Evolutionary conservation across 2,329 filamentous ascomycete species (phyloP), one percentile per base, ranked within the genome.

Genomic region (Curvularia hawaiiensis): DNA sequence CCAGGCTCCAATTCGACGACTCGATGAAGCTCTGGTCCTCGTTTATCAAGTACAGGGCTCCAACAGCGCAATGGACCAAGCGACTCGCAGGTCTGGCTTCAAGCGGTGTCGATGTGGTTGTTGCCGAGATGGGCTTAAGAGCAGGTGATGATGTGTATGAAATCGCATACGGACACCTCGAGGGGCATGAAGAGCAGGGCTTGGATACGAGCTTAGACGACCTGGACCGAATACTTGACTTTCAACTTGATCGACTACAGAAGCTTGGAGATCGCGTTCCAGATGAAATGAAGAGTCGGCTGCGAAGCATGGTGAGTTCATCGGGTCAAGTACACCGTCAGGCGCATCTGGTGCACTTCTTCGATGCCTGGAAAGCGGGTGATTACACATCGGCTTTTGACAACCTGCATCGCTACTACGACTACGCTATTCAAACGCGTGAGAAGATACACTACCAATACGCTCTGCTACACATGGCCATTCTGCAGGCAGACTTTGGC

Each of bases 401-500:
- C 69, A 89, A 89, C 64, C 82, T 99, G 20, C 93, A 98, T 75
- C 88, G 92, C 50, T 99, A 97, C 75, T 99, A 97, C 69, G 95
- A 99, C 75, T 97, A 97, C 76, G 95, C 93, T 1, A 92, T 96
- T 86, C 90, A 95, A 68, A 90, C 88, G 64, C 82, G 88, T 59
- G 90, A 96, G 68, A 88, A 90, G 24, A 85, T 90, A 5, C 93
- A 93, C 68, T 98, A 99, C 70, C 95, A 98, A 72, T 97, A 97
- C 72, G 95, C 95, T 0, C 80, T 98, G 14, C 88, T 99, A 71
- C 97, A 97, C 71, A 84, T 97, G 57, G 94, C 93, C 3, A 91
- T 97, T 33, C 84, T 98, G 4, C 94, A 99, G 71, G 91, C 93
- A 16, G 95, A 98, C 74, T 98, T 98, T 79, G 93, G 93, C 46